Evolutionary conservation across 2,329 filamentous ascomycete genomes (phyloP).

Genomic region (Biscogniauxia marginata): DNA sequence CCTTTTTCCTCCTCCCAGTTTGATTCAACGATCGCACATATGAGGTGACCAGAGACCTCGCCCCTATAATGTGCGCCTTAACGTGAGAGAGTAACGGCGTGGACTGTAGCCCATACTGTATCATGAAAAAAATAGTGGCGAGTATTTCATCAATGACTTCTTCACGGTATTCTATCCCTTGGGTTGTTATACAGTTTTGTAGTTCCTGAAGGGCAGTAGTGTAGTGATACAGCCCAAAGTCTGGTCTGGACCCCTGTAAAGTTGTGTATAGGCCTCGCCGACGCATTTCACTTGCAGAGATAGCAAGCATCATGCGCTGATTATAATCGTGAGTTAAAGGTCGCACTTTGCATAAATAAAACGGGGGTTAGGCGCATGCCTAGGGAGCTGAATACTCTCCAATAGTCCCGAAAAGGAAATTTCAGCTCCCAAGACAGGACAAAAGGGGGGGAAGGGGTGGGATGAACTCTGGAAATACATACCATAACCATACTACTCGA

Average conservation of each 20-base stretch:
- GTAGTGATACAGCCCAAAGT: conserved; percentile 2
- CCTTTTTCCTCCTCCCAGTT: neutral
- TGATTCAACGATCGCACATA: neutral
- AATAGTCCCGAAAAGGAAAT: no score
- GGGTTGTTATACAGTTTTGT: neutral
- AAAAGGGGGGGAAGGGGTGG: no score
- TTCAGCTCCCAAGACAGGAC: no score
- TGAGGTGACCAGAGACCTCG: conserved; percentile 2
- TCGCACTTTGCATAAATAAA: no score
- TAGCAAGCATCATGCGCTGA: conserved; percentile 6
- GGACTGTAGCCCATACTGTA: conserved; percentile 2
- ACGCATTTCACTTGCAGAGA: conserved; percentile 4
- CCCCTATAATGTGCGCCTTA: conserved; percentile 1
- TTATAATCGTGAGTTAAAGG: no score
- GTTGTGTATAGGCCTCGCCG: neutral
- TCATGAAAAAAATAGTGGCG: conserved; percentile 5
- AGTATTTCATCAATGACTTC: conserved; percentile 1
- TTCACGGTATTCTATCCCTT: neutral
- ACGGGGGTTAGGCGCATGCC: no score
- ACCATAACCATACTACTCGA: conserved; percentile 9
- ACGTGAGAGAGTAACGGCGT: neutral
- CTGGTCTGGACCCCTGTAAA: neutral
- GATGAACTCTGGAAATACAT: no score
- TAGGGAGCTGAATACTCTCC: no score
- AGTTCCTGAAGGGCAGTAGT: conserved; percentile 1